Conservation (phyloP, 225 moss, liverwort and hornwort species). For the Takakia lepidozioides region DNA sequence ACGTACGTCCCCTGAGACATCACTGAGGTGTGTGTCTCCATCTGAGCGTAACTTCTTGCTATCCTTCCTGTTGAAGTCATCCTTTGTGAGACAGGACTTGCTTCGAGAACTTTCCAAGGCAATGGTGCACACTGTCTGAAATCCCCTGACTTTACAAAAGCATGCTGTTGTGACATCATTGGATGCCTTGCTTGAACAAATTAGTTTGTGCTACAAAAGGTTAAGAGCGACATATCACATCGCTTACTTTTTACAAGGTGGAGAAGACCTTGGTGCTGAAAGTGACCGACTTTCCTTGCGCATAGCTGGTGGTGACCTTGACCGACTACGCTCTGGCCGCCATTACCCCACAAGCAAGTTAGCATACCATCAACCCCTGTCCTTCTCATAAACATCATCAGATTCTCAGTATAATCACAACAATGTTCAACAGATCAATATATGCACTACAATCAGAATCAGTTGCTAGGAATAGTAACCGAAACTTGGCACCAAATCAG, state of each 20-base stretch:
- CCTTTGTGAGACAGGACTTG: neutral
- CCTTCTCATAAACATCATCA: neutral
- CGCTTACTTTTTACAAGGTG: neutral
- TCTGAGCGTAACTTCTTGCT: neutral
- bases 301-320: conserved; percentile 3
- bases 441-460: neutral
- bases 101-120: neutral
- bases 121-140: neutral
- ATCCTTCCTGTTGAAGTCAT: conserved; percentile 2
- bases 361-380: neutral
- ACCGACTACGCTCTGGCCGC: conserved; percentile 1
- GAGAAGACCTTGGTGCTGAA: conserved; percentile 2
- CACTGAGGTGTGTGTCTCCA: conserved; percentile 3
- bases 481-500: no score
- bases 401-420: neutral
- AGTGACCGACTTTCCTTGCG: neutral
- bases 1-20: conserved; percentile 2
- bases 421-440: neutral
- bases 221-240: no score
- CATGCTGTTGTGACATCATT: neutral
- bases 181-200: neutral
- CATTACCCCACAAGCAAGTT: neutral
- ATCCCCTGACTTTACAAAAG: neutral
- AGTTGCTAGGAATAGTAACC: no score
- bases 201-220: no score